Evolutionary conservation across 1,284 basidiomycete species (phyloP), one percentile per base, ranked within the genome.

Genomic region (Cutaneotrichosporon sp.): DNA sequence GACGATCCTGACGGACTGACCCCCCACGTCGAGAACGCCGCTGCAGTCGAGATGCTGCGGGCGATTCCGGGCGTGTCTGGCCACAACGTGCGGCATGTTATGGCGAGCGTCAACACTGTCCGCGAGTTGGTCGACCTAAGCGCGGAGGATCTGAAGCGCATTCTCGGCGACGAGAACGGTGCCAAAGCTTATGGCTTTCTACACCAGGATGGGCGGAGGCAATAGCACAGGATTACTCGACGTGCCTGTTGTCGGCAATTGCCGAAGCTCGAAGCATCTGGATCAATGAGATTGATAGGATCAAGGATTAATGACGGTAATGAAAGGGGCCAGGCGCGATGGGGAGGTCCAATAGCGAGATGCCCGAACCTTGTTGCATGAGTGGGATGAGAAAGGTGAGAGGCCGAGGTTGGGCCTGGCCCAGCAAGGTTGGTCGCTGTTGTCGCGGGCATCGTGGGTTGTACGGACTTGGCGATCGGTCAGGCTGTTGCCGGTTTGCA

Each of bases 1-100:
- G 71, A 65, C 26, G 69, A 70, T 58, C 57, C 63, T 5, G 66
- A 68, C 53, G 31, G 60, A 13, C 34, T 74, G 26, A 57, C 68
- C 60, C 67, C 72, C 46, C 61, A 69, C 14, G 66, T 78, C 56
- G 73, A 77, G 77, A 73, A 79, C 57, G 69, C 75, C 5, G 72
- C 58, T 18, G 73, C 76, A 18, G 76, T 78, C 14, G 82, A 83
- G 63, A 79, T 83, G 79, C 73, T 83, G 8, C 74, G 81, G 5
- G 73, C 78, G 6, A 69, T 83, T 31, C 82, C 83, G 0, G 92
- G 93, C 0, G 86, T 97, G 55, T 89, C 86, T 3, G 86, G 86
- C 52, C 92, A 93, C 82, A 97, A 96, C 74, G 86, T 89, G 64
- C 87, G 90, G 69, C 89, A 91, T 78, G 88, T 98, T 60, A 91